Evolutionary conservation across 345 rosid genomes (phyloP).

Genomic region (Pelargonium nanum): DNA sequence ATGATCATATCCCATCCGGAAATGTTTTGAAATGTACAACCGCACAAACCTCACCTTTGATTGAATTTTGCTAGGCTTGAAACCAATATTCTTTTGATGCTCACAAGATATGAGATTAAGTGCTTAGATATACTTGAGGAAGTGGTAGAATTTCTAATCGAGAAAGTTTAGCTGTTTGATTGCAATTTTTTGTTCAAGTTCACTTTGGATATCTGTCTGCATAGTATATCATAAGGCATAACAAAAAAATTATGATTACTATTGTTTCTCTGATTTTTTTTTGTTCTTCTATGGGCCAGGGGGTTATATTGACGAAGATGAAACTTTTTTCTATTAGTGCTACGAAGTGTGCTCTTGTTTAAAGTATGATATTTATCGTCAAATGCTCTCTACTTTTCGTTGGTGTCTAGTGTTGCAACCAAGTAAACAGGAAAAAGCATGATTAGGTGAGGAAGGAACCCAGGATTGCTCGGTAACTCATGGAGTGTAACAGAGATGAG

Average conservation of each 20-base stretch:
- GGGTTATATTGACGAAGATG: slow-evolving; percentile 4
- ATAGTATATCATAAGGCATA: background rate
- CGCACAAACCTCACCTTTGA: too few relatives aligned
- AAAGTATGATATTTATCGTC: background rate
- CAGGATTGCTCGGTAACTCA: slow-evolving; percentile 12
- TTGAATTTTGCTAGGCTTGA: too few relatives aligned
- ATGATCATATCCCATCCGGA: too few relatives aligned
- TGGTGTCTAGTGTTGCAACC: background rate
- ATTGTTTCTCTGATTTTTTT: too few relatives aligned
- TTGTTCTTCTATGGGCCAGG: slow-evolving; percentile 19
- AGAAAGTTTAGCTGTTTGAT: too few relatives aligned
- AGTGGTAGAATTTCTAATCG: too few relatives aligned
- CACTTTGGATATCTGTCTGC: background rate
- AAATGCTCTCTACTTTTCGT: background rate
- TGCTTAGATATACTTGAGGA: too few relatives aligned
- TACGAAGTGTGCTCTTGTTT: slow-evolving; percentile 2
- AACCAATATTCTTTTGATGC: too few relatives aligned
- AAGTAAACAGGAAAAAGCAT: slow-evolving; percentile 1
- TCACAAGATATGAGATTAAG: too few relatives aligned
- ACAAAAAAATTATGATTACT: background rate
- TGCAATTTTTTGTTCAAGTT: background rate
- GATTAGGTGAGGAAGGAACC: slow-evolving; percentile 7
- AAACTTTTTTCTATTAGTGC: slow-evolving; percentile 2
- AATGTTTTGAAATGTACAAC: too few relatives aligned
- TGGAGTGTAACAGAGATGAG: slow-evolving; percentile 95